phyloP scores from a whole-genome alignment of 371 early-diverging fungal species.

The Actinomortierella wolfii region DNA sequence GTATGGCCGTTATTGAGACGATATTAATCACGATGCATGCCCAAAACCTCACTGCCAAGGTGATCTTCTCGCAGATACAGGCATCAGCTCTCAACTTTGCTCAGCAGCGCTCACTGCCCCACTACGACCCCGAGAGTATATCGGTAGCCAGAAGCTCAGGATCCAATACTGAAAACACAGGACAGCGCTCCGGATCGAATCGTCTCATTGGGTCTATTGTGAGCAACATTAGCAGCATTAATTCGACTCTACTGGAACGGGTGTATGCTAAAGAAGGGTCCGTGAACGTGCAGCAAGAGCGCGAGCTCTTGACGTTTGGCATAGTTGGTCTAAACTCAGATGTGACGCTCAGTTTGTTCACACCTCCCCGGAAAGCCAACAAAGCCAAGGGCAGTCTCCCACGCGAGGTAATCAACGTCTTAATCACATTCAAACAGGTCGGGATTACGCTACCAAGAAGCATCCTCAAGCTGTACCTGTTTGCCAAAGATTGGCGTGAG shows the following conservation, averaged over 20 bases:
- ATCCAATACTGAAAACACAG: constrained; percentile 31
- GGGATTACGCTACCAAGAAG: constrained; percentile 73
- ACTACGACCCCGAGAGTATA: constrained; percentile 21
- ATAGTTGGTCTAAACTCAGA: constrained; percentile 45
- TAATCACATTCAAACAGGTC: constrained; percentile 61
- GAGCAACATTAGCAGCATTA: constrained; percentile 43
- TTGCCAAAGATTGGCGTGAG: constrained; percentile 82
- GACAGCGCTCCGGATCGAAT: constrained; percentile 25
- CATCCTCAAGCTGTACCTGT: constrained; percentile 75
- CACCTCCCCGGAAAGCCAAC: constrained; percentile 31
- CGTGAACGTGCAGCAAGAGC: neutral
- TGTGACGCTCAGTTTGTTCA: constrained; percentile 38
- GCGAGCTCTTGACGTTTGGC: constrained; percentile 37
- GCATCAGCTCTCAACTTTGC: constrained; percentile 43
- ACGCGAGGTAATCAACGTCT: constrained; percentile 57
- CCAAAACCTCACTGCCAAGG: constrained; percentile 34
- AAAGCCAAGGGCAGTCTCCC: constrained; percentile 26
- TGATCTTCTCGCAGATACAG: constrained; percentile 41
- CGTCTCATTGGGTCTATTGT: constrained; percentile 38
- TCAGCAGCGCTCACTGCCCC: constrained; percentile 28
- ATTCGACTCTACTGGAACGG: constrained; percentile 34
- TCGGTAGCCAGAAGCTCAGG: constrained; percentile 38
- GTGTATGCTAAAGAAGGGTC: constrained; percentile 25
- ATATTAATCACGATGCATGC: constrained; percentile 39
- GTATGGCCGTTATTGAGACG: constrained; percentile 44